phyloP scores from a whole-genome alignment of 257 asterid genomes.

The Forsythia suspensa region DNA sequence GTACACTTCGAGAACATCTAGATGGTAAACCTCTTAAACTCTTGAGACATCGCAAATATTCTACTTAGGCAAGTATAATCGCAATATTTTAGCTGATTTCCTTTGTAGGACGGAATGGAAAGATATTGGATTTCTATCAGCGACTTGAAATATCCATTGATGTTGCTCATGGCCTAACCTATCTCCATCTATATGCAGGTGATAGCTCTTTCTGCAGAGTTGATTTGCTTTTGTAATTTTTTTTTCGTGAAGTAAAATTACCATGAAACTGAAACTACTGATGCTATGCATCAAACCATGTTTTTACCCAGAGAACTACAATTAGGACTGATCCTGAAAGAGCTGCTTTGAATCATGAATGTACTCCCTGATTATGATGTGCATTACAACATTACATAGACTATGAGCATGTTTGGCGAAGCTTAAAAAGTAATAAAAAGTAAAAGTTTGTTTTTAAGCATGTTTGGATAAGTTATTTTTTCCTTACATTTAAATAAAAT shows the following conservation, averaged over 20 bases:
- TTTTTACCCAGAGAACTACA: neutral
- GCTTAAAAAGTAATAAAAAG: neutral
- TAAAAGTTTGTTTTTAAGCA: neutral
- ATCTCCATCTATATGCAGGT: slow-evolving; percentile 96
- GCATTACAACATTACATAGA: neutral
- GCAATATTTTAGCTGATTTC: slow-evolving; percentile 24
- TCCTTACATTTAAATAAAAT: neutral
- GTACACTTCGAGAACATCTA: slow-evolving; percentile 94
- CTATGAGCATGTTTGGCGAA: neutral
- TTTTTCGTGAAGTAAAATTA: neutral
- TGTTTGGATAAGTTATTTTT: neutral
- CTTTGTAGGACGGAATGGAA: slow-evolving; percentile 67
- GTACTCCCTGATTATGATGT: neutral
- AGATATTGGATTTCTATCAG: slow-evolving; percentile 82
- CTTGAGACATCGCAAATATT: slow-evolving; percentile 3
- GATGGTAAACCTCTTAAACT: slow-evolving; percentile 65
- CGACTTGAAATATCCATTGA: slow-evolving; percentile 94
- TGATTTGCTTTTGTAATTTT: slow-evolving; percentile 19
- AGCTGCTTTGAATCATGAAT: slow-evolving; percentile 9
- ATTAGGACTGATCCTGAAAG: neutral
- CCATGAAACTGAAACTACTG: neutral
- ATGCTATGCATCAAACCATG: neutral
- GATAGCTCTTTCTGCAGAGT: slow-evolving; percentile 21
- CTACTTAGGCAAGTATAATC: neutral
- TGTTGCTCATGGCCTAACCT: slow-evolving; percentile 89